phyloP scores from a whole-genome alignment of 2,329 filamentous ascomycete genomes.

The Fusarium hainanense region DNA sequence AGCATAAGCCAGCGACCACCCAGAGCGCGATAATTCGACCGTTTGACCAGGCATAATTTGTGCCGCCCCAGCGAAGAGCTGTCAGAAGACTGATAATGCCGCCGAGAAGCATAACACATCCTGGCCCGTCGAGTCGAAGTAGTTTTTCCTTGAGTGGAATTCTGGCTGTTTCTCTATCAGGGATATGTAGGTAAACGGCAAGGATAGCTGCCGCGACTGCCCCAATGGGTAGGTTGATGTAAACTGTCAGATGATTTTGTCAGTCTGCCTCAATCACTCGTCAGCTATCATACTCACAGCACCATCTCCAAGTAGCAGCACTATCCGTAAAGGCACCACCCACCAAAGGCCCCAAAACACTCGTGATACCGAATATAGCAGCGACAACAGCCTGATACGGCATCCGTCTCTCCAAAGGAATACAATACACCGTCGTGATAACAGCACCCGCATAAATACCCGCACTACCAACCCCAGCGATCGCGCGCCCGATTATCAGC shows the following conservation, averaged over 20 bases:
- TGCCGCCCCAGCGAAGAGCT: slow-evolving; percentile 26
- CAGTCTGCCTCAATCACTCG: no score
- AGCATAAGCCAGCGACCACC: background rate
- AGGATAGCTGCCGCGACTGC: slow-evolving; percentile 12
- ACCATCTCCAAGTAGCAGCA: background rate
- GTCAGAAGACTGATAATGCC: slow-evolving; percentile 12
- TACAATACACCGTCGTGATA: background rate
- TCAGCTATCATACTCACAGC: background rate
- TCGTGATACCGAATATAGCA: accelerated
- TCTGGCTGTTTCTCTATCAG: background rate
- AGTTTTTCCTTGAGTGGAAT: slow-evolving; percentile 19
- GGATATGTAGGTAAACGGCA: background rate
- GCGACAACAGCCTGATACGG: background rate
- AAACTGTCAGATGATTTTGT: background rate
- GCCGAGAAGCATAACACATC: slow-evolving; percentile 11
- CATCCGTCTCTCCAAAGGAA: background rate
- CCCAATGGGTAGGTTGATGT: slow-evolving; percentile 8
- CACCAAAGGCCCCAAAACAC: background rate
- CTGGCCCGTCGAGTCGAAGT: slow-evolving; percentile 11
- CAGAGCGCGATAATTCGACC: background rate
- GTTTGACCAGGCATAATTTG: slow-evolving; percentile 15
- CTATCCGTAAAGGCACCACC: background rate
- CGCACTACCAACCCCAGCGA: slow-evolving; percentile 48
- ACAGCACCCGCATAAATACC: background rate
- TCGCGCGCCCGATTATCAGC: slow-evolving; percentile 50